These are phyloP conservation scores for Erodium texanum DNA, from an alignment of 441 rosid species.

Conservation along the genomic window DNA sequence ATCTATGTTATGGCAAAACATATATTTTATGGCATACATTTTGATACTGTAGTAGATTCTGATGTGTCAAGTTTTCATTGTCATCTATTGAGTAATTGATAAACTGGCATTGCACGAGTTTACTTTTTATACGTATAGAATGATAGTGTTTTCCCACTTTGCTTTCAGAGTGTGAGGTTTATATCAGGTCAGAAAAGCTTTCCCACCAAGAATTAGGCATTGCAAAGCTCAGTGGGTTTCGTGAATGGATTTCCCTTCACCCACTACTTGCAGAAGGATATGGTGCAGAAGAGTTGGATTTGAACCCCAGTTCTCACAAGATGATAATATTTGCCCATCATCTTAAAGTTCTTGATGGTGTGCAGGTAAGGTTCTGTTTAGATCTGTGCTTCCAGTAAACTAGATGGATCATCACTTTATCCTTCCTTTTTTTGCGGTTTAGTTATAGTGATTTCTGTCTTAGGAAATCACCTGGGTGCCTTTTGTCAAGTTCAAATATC, in stretches of 20 bases:
- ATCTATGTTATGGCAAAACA: too few relatives aligned
- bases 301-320: constrained; percentile 39
- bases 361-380: constrained; percentile 52
- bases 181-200: constrained; percentile 34
- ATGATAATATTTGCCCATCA: constrained; percentile 96
- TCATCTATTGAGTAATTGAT: too few relatives aligned
- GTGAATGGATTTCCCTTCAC: constrained; percentile 83
- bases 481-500: not conserved
- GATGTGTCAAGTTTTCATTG: too few relatives aligned
- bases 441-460: not conserved
- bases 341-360: constrained; percentile 84
- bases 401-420: not conserved
- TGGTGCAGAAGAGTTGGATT: constrained; percentile 34
- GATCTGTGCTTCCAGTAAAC: constrained; percentile 3
- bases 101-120: too few relatives aligned
- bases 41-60: too few relatives aligned
- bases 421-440: not conserved
- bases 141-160: constrained; percentile 14
- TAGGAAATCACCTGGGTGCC: not conserved
- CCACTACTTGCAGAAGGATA: constrained; percentile 50
- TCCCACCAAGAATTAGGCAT: constrained; percentile 84
- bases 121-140: not conserved
- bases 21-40: too few relatives aligned
- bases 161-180: constrained; percentile 35
- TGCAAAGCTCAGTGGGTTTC: constrained; percentile 77